Base-by-base conservation (phyloP, 2,329 filamentous ascomycete genomes). In the Calonectria henricotiae region DNA sequence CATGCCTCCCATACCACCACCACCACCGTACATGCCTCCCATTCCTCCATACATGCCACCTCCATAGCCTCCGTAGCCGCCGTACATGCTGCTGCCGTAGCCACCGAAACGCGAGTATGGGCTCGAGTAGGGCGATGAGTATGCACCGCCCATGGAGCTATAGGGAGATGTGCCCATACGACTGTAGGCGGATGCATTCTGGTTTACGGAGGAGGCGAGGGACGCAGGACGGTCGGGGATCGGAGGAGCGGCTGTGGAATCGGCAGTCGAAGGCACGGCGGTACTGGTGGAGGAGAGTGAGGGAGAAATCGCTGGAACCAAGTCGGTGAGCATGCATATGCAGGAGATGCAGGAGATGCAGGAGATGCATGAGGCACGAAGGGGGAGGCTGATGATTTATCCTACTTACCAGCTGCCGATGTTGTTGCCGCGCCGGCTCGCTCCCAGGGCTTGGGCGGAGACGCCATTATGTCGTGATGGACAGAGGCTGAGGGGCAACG, bases 361-460 rank as follows among this genome's bases (percentile, higher is more conserved):
- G 60, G 61, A 25, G 25, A 37, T 49, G 67, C 54, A 43, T 55
- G 68, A 60, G 37, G 35, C 32, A 73, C 54, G 67, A 41, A 35
- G 37, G 43, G 55, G 39, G 63, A 54, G 60, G 43, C 41, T 63
- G 35, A 67, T 64, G 61, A 62, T 64, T 64, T 67, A 67, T 75
- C 68, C 65, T 54, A 84, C 86, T 78, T 84, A 91, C 89, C 83
- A 79, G 86, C 80, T 80, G 79, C 73, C 58, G 79, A 80, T 75
- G 84, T 81, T 74, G 85, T 80, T 76, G 86, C 86, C 72, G 90
- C 89, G 83, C 92, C 93, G 75, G 92, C 89, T 82, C 92, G 90
- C 85, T 99, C 96, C 96, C 96, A 99, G 55, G 96, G 96, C 85
- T 99, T 99, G 67, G 96, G 96, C 80, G 96, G 96, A 83, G 96